Percentiles rank a stretch among this genome's conserved stretches.
These are phyloP conservation scores for Sporothrix humicola DNA, from an alignment of 2,329 filamentous ascomycete species.

Conservation along the genomic window DNA sequence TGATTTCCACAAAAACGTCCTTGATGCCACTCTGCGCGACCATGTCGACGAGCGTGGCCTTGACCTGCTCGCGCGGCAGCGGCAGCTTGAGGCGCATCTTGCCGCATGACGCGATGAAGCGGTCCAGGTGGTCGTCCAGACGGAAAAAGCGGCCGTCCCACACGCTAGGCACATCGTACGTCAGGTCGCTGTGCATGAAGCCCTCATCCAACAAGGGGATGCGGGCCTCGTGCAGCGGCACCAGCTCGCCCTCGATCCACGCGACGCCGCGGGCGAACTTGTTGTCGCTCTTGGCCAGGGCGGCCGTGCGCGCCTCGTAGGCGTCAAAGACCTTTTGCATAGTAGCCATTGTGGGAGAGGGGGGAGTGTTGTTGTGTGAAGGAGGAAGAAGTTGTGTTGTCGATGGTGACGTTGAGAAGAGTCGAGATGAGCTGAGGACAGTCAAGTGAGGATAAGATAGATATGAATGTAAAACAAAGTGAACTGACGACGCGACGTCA, in stretches of 20 bases:
- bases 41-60: constrained; percentile 52
- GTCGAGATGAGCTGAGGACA: background rate
- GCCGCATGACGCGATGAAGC: constrained; percentile 51
- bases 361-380: background rate
- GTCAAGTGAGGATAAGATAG: background rate
- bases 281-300: constrained; percentile 46
- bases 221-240: constrained; percentile 53
- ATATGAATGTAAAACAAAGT: background rate
- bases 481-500: background rate
- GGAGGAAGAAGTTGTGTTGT: background rate
- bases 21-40: constrained; percentile 52
- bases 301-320: constrained; percentile 30
- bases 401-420: background rate
- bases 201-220: constrained; percentile 59
- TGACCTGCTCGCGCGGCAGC: constrained; percentile 48
- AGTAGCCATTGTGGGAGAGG: constrained; percentile 29
- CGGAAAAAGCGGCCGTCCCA: constrained; percentile 61
- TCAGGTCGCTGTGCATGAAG: constrained; percentile 58
- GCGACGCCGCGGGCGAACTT: constrained; percentile 53
- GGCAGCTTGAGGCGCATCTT: constrained; percentile 55
- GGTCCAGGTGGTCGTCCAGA: constrained; percentile 55
- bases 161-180: constrained; percentile 58
- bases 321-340: constrained; percentile 34
- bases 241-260: constrained; percentile 51
- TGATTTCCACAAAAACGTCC: constrained; percentile 58